Conservation (phyloP, 179 eudicot species). For the Camellia oleifera region DNA sequence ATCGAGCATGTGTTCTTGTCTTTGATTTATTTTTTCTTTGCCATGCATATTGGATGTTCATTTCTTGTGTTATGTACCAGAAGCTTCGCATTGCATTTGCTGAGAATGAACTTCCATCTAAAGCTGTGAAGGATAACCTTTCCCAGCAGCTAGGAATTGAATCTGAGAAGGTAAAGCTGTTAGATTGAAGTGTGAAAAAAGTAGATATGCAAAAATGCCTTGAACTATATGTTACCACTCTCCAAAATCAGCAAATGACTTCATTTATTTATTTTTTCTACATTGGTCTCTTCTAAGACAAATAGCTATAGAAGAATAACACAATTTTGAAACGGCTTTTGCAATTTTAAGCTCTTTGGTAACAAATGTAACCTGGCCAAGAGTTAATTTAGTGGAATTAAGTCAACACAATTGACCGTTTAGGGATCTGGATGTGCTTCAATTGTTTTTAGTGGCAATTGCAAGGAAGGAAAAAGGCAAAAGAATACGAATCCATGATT, state of each 20-base stretch:
- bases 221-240: neutral
- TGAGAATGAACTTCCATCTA: conserved; percentile 87
- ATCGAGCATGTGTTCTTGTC: conserved; percentile 5
- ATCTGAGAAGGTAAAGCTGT: conserved; percentile 61
- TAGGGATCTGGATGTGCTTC: conserved; percentile 9
- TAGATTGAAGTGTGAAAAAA: neutral
- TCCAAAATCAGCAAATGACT: neutral
- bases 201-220: neutral
- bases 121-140: conserved; percentile 52
- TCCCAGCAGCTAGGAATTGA: conserved; percentile 73
- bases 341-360: neutral
- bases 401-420: neutral
- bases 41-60: conserved; percentile 12
- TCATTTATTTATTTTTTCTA: neutral
- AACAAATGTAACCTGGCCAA: neutral
- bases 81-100: conserved; percentile 85
- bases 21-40: neutral
- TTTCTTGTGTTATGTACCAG: conserved; percentile 41
- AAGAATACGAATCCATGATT: neutral
- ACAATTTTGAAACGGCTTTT: neutral
- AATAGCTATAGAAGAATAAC: neutral
- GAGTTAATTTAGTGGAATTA: neutral
- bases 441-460: neutral
- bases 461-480: neutral
- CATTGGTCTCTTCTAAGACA: neutral